A percentile compares a stretch with the other conserved stretches of the same genome.
These are phyloP conservation scores for Pythium sp. DNA, from an alignment of 352 stramenopile species.

Conservation along the genomic window DNA sequence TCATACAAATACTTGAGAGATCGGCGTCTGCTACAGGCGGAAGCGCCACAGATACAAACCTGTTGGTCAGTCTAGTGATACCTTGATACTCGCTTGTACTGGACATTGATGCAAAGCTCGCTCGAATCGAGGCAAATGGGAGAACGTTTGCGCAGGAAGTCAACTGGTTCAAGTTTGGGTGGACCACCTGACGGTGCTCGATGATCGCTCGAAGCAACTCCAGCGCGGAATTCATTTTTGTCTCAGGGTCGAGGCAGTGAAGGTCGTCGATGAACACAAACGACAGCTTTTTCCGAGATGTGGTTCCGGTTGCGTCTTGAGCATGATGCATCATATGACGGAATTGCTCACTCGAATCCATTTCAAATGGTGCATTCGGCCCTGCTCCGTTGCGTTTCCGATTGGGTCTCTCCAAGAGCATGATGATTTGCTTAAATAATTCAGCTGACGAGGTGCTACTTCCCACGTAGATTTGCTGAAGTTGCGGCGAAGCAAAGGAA, in stretches of 20 bases:
- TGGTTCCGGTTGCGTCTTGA: neutral
- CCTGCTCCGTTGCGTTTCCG: neutral
- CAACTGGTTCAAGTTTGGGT: constrained; percentile 32
- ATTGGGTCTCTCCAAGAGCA: constrained; percentile 9
- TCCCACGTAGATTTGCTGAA: constrained; percentile 19
- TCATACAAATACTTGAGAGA: constrained; percentile 48
- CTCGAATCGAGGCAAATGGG: constrained; percentile 30
- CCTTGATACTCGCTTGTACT: constrained; percentile 1
- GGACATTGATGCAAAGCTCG: constrained; percentile 2
- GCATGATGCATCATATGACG: neutral
- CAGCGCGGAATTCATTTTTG: constrained; percentile 28
- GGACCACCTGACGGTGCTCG: constrained; percentile 38
- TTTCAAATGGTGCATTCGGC: neutral
- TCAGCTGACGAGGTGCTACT: constrained; percentile 7
- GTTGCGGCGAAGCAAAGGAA: neutral
- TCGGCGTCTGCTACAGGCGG: constrained; percentile 36
- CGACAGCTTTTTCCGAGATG: neutral
- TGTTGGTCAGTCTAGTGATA: constrained; percentile 26
- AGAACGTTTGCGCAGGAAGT: constrained; percentile 25
- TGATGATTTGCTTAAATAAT: constrained; percentile 14
- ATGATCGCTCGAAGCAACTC: constrained; percentile 51
- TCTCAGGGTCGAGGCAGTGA: constrained; percentile 29
- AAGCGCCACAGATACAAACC: constrained; percentile 38
- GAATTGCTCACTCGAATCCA: neutral
- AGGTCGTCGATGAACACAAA: constrained; percentile 69